Base-by-base conservation (phyloP, 371 early-diverging fungal species). In the Sporodiniella umbellata region DNA sequence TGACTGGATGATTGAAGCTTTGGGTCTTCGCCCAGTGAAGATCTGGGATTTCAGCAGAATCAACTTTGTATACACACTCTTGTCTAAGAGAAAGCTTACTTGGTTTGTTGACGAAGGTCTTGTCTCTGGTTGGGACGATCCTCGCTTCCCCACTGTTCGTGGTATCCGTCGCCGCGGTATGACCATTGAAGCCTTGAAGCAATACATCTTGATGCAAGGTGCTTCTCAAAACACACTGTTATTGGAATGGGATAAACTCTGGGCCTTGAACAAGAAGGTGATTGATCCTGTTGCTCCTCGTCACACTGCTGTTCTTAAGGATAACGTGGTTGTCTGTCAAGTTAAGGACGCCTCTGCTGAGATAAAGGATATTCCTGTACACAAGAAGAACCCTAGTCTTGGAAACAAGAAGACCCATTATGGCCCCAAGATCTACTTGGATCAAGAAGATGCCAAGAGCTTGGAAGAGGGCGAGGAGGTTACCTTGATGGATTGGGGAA, bases 401-500 rank as follows among this genome's bases (percentile, higher is more conserved):
- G 99, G 99, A 44, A 78, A 60, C 54, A 99, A 99, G 83, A 75
- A 70, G 51, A 91, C 96, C 1, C 78, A 83, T 25, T 97, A 79
- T 56, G 85, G 89, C 23, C 78, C 84, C 19, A 71, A 79, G 57
- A 74, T 99, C 42, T 88, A 86, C 48, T 61, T 99, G 51, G 95
- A 93, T 46, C 89, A 90, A 61, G 93, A 79, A 22, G 99, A 99
- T 75, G 97, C 94, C 38, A 79, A 83, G 51, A 63, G 78, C 7
- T 75, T 99, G 14, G 86, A 82, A 46, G 62, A 79, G 1, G 86
- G 83, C 45, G 99, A 99, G 75, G 99, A 99, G 75, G 81, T 89
- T 54, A 99, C 99, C 10, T 75, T 99, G 45, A 99, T 99, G 99
- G 98, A 99, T 77, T 99, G 98, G 95, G 99, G 99, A 52, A 99